Evolutionary conservation across 2,329 filamentous ascomycete genomes (phyloP).

Genomic region (Cladobotryum protrusum): DNA sequence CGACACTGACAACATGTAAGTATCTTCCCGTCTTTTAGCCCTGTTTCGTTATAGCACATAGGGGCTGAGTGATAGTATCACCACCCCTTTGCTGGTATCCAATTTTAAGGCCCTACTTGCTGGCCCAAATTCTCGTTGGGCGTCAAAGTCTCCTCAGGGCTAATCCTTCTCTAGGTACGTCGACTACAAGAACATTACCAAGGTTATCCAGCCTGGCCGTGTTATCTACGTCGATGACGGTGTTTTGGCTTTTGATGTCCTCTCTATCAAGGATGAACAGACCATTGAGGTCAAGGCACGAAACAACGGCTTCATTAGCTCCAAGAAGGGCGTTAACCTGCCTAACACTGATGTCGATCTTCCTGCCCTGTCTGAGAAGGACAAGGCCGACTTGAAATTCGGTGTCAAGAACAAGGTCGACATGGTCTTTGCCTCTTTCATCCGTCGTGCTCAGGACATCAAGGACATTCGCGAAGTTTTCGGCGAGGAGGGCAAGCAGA

Average conservation of each 20-base stretch:
- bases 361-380: conserved; percentile 94
- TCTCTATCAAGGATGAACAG: conserved; percentile 81
- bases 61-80: too few species aligned
- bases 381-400: conserved; percentile 87
- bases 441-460: conserved; percentile 91
- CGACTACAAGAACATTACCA: conserved; percentile 99
- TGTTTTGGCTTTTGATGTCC: conserved; percentile 91
- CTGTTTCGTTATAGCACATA: background rate
- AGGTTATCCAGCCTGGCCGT: conserved; percentile 86
- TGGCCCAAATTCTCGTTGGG: too few species aligned
- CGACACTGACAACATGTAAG: conserved; percentile 90
- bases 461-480: conserved; percentile 85
- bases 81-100: too few species aligned
- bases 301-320: conserved; percentile 98
- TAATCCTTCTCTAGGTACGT: conserved; percentile 61
- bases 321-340: conserved; percentile 98
- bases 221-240: conserved; percentile 98
- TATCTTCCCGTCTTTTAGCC: conserved; percentile 11
- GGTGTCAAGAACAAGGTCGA: conserved; percentile 98
- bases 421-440: conserved; percentile 99
- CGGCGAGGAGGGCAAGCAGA: conserved; percentile 85
- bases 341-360: conserved; percentile 98
- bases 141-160: background rate
- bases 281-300: conserved; percentile 79
- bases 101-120: too few species aligned